These are phyloP conservation scores for Plantago major DNA, from an alignment of 257 asterid species.

Conservation along the genomic window DNA sequence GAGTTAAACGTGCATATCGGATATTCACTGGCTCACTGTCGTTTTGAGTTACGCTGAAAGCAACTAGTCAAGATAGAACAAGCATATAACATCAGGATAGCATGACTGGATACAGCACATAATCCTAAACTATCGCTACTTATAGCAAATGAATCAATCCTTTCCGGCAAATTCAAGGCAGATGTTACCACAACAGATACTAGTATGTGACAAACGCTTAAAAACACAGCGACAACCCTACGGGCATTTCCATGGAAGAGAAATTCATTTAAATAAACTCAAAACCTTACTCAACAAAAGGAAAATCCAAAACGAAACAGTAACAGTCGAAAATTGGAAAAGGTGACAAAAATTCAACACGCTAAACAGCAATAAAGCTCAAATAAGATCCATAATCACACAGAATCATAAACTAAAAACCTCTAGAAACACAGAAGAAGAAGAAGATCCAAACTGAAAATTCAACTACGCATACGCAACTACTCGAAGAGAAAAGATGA, in stretches of 20 bases:
- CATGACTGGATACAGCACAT: conserved; percentile 1
- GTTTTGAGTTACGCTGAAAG: not conserved
- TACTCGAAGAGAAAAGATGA: not conserved
- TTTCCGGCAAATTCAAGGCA: not conserved
- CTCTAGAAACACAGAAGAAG: not conserved
- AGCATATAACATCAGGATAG: not conserved
- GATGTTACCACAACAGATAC: not conserved
- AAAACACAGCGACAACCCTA: not conserved
- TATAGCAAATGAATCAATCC: not conserved
- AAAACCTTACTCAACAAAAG: not conserved
- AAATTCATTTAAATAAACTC: not conserved
- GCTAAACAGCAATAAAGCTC: not conserved
- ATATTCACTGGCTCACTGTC: conserved; percentile 3
- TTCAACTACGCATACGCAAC: not conserved
- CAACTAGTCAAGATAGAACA: not conserved
- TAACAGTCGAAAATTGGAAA: not conserved
- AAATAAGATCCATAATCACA: conserved; percentile 5
- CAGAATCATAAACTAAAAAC: not conserved
- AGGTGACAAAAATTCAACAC: not conserved
- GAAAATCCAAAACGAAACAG: not conserved
- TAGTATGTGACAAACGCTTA: not conserved
- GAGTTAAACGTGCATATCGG: conserved; percentile 1
- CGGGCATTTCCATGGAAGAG: not conserved
- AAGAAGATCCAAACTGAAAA: too few relatives aligned
- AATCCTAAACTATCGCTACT: not conserved